Percentiles rank a stretch among this genome's conserved stretches.
Conservation (phyloP, 78 protist genomes). For the Dictyostelium capitatum region DNA sequence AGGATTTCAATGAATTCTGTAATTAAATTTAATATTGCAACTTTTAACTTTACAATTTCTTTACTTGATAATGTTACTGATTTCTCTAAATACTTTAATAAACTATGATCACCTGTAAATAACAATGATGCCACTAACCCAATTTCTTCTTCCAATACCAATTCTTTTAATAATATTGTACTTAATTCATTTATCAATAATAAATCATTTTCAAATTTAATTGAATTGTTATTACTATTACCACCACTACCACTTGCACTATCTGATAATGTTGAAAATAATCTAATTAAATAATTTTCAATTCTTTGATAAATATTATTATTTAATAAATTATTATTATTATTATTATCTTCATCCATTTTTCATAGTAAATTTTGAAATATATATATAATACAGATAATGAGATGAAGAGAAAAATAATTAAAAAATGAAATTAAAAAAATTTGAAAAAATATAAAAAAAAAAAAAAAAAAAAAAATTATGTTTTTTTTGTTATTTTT, state of each 20-base stretch:
- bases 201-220: conserved; percentile 35
- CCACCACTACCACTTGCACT: not conserved
- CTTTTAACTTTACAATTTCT: conserved; percentile 49
- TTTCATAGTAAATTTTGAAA: no score
- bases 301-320: conserved; percentile 56
- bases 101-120: conserved; percentile 53
- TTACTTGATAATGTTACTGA: conserved; percentile 15
- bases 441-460: no score
- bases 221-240: not conserved
- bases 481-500: no score
- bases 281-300: conserved; percentile 27
- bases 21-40: not conserved
- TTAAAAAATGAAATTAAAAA: no score
- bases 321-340: not conserved
- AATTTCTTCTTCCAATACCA: conserved; percentile 62
- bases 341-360: not conserved
- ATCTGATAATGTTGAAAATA: conserved; percentile 11
- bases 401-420: no score
- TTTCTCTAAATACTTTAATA: conserved; percentile 26
- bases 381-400: no score
- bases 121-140: conserved; percentile 53
- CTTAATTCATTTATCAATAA: conserved; percentile 24
- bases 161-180: conserved; percentile 35
- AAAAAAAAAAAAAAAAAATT: no score
- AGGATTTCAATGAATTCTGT: conserved; percentile 18